A percentile compares a stretch with the other conserved stretches of the same genome.
phyloP scores from a whole-genome alignment of 2,329 filamentous ascomycete species.

The Venturia effusa region DNA sequence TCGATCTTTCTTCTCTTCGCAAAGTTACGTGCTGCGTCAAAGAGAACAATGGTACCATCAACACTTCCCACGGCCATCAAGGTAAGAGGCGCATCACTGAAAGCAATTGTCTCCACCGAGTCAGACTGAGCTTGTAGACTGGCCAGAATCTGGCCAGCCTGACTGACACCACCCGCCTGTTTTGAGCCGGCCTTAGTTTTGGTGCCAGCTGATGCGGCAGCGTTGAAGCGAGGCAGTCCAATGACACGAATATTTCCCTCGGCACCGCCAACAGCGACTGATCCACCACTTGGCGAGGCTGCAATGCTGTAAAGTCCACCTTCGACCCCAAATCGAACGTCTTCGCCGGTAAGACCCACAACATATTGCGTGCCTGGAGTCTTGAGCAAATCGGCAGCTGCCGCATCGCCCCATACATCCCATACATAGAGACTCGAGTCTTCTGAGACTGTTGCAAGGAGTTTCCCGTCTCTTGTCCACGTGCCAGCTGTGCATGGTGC shows the following conservation, averaged over 20 bases:
- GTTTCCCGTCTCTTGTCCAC: constrained; percentile 78
- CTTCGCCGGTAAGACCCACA: constrained; percentile 64
- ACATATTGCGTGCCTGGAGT: constrained; percentile 51
- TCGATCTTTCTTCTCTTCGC: constrained; percentile 73
- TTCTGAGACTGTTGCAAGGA: constrained; percentile 82
- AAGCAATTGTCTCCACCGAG: constrained; percentile 66
- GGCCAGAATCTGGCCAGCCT: constrained; percentile 67
- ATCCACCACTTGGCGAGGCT: constrained; percentile 65
- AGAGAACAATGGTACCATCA: constrained; percentile 66
- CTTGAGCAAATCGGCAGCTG: constrained; percentile 48
- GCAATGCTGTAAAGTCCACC: constrained; percentile 85
- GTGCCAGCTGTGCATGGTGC: constrained; percentile 75
- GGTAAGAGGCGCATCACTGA: constrained; percentile 49
- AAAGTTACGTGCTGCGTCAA: constrained; percentile 77
- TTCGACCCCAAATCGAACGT: constrained; percentile 86
- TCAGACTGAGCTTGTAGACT: constrained; percentile 69
- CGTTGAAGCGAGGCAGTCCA: constrained; percentile 57
- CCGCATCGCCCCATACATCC: constrained; percentile 77
- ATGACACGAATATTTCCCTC: constrained; percentile 78
- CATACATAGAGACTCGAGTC: constrained; percentile 84
- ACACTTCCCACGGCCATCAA: constrained; percentile 54
- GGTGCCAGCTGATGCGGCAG: constrained; percentile 22
- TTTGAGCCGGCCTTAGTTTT: constrained; percentile 36
- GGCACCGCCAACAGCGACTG: constrained; percentile 79
- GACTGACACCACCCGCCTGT: constrained; percentile 36